Evolutionary conservation across 352 stramenopile species (phyloP), one percentile per base, ranked within the genome.

Genomic region (Phytophthora tentaculata): DNA sequence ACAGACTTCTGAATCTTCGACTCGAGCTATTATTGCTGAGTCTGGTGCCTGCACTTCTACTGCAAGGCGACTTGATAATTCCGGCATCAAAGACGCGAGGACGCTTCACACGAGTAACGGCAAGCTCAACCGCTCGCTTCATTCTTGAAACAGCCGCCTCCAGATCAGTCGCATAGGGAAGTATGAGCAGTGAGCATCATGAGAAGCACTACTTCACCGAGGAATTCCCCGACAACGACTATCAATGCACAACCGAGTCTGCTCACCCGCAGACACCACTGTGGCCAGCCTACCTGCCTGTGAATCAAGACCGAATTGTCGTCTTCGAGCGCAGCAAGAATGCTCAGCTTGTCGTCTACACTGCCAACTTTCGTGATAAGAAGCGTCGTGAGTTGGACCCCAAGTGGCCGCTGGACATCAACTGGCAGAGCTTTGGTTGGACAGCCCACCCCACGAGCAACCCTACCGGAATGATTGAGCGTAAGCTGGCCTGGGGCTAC

Each of bases 251-350:
- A 22, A 91, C 82, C 8, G 61, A 69, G 48, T 92, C 83, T 0
- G 56, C 71, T 16, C 81, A 93, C 47, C 24, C 69, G 28, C 83
- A 92, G 70, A 88, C 76, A 51, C 75, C 87, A 52, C 69, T 91
- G 41, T 93, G 85, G 85, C 85, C 85, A 24, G 55, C 74, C 50
- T 93, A 93, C 43, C 72, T 93, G 55, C 74, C 85, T 16, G 65
- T 78, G 51, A 49, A 85, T 51, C 65, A 88, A 56, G 79, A 91
- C 69, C 85, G 83, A 9, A 60, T 92, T 50, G 76, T 88, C 64
- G 72, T 93, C 61, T 92, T 93, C 43, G 85, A 93, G 68, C 85
- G 85, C 65, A 90, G 78, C 52, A 93, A 93, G 74, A 93, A 93
- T 58, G 85, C 85, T 37, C 85, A 93, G 66, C 79, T 93, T 26